phyloP scores from a whole-genome alignment of 371 early-diverging fungal species.

The Chytridium lagenaria region DNA sequence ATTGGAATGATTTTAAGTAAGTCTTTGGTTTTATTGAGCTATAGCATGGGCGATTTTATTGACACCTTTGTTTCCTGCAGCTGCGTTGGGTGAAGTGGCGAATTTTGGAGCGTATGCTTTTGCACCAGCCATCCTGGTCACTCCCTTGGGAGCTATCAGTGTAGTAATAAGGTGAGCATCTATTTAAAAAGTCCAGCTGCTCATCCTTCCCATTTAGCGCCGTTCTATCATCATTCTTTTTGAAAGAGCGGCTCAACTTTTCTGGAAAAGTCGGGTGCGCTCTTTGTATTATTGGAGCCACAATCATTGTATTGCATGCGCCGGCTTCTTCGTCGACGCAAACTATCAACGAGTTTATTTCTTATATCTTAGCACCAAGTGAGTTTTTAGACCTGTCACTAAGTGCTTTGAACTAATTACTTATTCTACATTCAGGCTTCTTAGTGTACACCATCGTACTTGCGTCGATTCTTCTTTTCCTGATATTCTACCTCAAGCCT shows the following conservation, averaged over 20 bases:
- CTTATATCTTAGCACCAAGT: conserved; percentile 48
- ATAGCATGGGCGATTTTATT: background rate
- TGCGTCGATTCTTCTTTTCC: conserved; percentile 55
- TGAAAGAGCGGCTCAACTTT: conserved; percentile 58
- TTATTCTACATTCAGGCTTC: conserved; percentile 61
- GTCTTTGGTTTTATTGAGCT: conserved; percentile 15
- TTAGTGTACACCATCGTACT: conserved; percentile 74
- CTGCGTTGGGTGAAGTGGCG: conserved; percentile 53
- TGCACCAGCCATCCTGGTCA: conserved; percentile 88
- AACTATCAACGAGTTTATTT: conserved; percentile 49
- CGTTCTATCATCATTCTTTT: conserved; percentile 52
- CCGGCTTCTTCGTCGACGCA: conserved; percentile 56
- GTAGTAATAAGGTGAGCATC: conserved; percentile 73
- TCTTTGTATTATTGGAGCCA: conserved; percentile 61
- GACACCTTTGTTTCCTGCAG: background rate
- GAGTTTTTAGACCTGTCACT: conserved; percentile 9
- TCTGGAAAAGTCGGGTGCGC: conserved; percentile 56
- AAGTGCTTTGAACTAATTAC: background rate
- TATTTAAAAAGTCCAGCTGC: no score
- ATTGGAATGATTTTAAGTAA: conserved; percentile 84
- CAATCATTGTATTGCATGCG: conserved; percentile 58
- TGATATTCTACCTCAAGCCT: conserved; percentile 73
- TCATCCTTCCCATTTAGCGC: conserved; percentile 40
- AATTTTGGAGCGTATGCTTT: conserved; percentile 97
- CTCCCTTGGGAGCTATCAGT: conserved; percentile 87